A percentile compares a stretch with the other conserved stretches of the same genome.
These are phyloP conservation scores for Saccharomycopsis crataegensis DNA, from an alignment of 1,139 yeast genomes.

Conservation along the genomic window DNA sequence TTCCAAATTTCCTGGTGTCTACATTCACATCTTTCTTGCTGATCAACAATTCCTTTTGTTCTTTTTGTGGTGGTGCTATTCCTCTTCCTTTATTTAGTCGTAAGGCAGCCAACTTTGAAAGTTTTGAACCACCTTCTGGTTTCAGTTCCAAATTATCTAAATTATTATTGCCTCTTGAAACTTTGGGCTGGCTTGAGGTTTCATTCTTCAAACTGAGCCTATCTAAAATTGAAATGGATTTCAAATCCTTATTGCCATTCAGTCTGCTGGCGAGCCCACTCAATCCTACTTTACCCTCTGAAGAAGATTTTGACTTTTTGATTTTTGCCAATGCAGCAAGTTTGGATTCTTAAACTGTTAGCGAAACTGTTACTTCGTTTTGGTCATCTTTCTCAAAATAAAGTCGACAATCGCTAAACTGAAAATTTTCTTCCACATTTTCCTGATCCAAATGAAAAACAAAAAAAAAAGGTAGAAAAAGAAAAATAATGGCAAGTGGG, in stretches of 20 bases:
- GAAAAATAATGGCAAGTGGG: background rate
- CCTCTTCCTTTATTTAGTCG: background rate
- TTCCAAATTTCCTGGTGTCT: too few species aligned
- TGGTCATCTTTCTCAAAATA: too few species aligned
- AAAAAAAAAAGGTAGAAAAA: background rate
- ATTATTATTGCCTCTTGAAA: too few species aligned
- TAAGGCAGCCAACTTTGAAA: slow-evolving; percentile 18
- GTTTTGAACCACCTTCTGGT: slow-evolving; percentile 2
- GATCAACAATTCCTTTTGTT: background rate
- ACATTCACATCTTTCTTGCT: too few species aligned
- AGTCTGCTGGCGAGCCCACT: background rate
- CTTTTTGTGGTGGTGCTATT: background rate
- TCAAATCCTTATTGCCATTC: slow-evolving; percentile 17
- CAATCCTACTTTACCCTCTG: background rate
- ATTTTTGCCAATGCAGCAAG: slow-evolving; percentile 18
- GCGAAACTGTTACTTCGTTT: background rate
- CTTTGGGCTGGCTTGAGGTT: too few species aligned
- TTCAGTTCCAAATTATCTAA: background rate
- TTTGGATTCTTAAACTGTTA: slow-evolving; percentile 9
- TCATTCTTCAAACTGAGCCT: background rate
- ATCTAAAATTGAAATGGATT: slow-evolving; percentile 2
- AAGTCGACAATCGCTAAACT: too few species aligned
- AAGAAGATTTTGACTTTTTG: background rate
- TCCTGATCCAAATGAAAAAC: background rate
- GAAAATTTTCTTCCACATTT: background rate